These are phyloP conservation scores for Podospora pseudocomata DNA, from an alignment of 495 filamentous ascomycete genomes.

Conservation along the genomic window DNA sequence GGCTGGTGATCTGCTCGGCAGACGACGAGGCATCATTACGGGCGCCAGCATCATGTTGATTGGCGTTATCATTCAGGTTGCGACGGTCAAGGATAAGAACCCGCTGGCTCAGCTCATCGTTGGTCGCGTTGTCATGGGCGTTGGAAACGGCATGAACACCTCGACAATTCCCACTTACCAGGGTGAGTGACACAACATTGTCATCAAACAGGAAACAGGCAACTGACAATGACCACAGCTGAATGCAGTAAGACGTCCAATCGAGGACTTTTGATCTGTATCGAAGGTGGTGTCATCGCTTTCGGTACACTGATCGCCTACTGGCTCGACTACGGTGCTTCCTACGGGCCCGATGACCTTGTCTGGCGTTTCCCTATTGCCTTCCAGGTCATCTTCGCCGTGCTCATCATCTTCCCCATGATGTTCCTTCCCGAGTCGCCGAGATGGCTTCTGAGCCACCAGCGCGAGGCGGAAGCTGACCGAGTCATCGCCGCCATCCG, in stretches of 20 bases:
- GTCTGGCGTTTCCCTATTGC: constrained; percentile 80
- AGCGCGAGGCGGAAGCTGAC: constrained; percentile 64
- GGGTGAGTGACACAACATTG: constrained; percentile 43
- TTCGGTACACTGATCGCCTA: constrained; percentile 76
- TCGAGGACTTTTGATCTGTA: constrained; percentile 78
- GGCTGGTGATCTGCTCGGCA: constrained; percentile 65
- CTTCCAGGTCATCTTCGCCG: constrained; percentile 72
- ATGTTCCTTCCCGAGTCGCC: constrained; percentile 71
- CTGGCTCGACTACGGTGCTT: constrained; percentile 78
- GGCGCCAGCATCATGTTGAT: constrained; percentile 70
- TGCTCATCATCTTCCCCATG: constrained; percentile 63
- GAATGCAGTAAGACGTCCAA: constrained; percentile 73
- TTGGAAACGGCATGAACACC: constrained; percentile 77
- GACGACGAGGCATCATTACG: constrained; percentile 52
- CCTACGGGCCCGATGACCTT: constrained; percentile 60
- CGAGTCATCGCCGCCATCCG: constrained; percentile 66
- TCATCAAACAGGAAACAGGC: neutral
- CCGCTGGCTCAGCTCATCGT: constrained; percentile 67
- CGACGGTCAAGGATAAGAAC: constrained; percentile 41
- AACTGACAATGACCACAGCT: constrained; percentile 18
- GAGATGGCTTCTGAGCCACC: constrained; percentile 67
- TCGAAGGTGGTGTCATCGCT: constrained; percentile 75
- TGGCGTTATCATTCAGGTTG: constrained; percentile 67
- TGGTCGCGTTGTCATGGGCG: constrained; percentile 68
- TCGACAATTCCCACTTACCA: constrained; percentile 79